A percentile compares a stretch with the other conserved stretches of the same genome.
phyloP scores from a whole-genome alignment of 75 land plant genomes.

The Pseudotsuga menziesii region DNA sequence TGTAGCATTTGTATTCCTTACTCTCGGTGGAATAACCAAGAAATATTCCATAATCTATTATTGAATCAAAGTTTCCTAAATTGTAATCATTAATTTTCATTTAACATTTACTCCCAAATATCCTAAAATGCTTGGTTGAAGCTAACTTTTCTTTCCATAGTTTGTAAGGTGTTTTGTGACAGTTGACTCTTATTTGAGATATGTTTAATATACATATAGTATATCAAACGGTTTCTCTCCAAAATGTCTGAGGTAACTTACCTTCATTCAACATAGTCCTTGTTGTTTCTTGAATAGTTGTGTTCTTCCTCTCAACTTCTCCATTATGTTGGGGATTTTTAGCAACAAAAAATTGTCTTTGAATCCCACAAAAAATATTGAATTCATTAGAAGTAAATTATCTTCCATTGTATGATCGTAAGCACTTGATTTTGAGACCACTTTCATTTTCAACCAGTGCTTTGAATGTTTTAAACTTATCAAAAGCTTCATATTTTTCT shows the following conservation, averaged over 20 bases:
- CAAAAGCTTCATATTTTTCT: background rate
- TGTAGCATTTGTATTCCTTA: background rate
- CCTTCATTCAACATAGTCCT: background rate
- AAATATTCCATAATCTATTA: background rate
- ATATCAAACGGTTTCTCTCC: background rate
- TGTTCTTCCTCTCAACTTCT: background rate
- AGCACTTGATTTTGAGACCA: no score
- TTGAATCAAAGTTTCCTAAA: no score
- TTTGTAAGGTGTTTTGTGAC: background rate
- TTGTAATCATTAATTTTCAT: background rate
- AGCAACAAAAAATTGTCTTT: background rate
- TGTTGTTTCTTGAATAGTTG: background rate
- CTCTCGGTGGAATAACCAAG: background rate
- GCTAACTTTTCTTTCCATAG: background rate
- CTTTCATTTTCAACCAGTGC: no score
- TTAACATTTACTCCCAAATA: background rate
- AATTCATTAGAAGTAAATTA: background rate
- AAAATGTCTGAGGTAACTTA: background rate
- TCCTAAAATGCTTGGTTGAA: background rate
- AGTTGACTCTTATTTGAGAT: no score
- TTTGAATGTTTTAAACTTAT: background rate
- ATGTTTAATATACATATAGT: background rate
- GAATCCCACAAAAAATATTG: background rate
- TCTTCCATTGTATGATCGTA: background rate
- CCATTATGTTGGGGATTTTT: background rate